Conservation (phyloP, 352 stramenopile genomes). For the Phytophthora syringae region DNA sequence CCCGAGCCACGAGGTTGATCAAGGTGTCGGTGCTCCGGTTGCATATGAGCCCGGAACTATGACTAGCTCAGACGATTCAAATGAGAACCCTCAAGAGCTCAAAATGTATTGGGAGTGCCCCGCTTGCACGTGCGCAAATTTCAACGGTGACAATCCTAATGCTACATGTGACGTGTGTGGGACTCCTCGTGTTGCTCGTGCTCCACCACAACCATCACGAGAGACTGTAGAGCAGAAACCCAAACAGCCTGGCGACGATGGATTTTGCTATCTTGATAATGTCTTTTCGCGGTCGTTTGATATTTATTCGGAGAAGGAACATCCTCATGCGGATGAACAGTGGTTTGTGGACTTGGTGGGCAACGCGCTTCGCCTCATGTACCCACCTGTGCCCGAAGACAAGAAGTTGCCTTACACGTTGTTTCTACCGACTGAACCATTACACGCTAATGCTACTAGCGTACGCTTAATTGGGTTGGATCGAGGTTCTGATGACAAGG, state of each 20-base stretch:
- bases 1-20: slow-evolving; percentile 69
- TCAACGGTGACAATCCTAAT: slow-evolving; percentile 84
- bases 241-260: slow-evolving; percentile 40
- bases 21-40: slow-evolving; percentile 79
- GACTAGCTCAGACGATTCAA: slow-evolving; percentile 3
- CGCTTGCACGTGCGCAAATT: slow-evolving; percentile 87
- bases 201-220: slow-evolving; percentile 21
- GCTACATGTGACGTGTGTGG: slow-evolving; percentile 83
- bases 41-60: slow-evolving; percentile 42
- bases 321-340: slow-evolving; percentile 62
- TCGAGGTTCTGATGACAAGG: slow-evolving; percentile 74
- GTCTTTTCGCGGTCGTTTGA: slow-evolving; percentile 78
- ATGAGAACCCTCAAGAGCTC: slow-evolving; percentile 48
- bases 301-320: slow-evolving; percentile 83
- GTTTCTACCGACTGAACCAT: slow-evolving; percentile 67
- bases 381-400: slow-evolving; percentile 74
- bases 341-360: slow-evolving; percentile 83
- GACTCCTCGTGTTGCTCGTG: slow-evolving; percentile 46
- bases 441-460: slow-evolving; percentile 47
- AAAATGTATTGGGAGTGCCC: slow-evolving; percentile 92
- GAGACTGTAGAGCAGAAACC: slow-evolving; percentile 27
- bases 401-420: slow-evolving; percentile 85
- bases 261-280: slow-evolving; percentile 66
- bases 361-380: slow-evolving; percentile 64
- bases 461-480: slow-evolving; percentile 76